phyloP scores from a whole-genome alignment of 2,329 filamentous ascomycete genomes.

The Monosporascus sp. region DNA sequence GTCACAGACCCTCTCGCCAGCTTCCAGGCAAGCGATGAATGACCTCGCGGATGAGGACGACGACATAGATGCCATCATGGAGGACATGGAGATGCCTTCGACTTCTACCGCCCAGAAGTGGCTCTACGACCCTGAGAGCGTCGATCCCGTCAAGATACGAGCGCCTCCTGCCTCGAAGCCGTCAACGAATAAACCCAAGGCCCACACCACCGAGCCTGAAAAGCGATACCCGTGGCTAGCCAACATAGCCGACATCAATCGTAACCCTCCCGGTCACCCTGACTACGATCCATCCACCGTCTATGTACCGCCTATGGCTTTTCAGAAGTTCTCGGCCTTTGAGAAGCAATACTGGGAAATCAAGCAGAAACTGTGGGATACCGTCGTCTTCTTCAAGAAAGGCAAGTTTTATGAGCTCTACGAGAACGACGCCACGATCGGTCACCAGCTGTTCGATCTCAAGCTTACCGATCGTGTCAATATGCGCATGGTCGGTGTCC shows the following conservation, averaged over 20 bases:
- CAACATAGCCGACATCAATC: conserved; percentile 77
- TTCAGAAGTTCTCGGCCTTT: conserved; percentile 81
- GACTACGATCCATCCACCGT: conserved; percentile 89
- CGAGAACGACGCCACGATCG: conserved; percentile 94
- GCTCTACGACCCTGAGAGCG: conserved; percentile 55
- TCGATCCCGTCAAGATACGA: conserved; percentile 27
- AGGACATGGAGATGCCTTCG: conserved; percentile 50
- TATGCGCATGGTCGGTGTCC: conserved; percentile 99
- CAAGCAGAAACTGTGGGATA: conserved; percentile 96
- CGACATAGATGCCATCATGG: conserved; percentile 50
- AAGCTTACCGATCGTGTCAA: conserved; percentile 98
- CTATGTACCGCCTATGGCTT: conserved; percentile 80
- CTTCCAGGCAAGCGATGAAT: conserved; percentile 26
- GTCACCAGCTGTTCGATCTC: conserved; percentile 92
- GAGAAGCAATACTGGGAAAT: conserved; percentile 99
- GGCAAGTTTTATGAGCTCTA: conserved; percentile 99
- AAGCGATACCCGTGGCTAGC: conserved; percentile 88
- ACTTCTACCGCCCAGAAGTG: conserved; percentile 77
- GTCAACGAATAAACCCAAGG: conserved; percentile 55
- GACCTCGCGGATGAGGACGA: conserved; percentile 37
- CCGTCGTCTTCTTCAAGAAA: conserved; percentile 99
- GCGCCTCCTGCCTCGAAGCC: conserved; percentile 18
- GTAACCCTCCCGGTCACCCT: conserved; percentile 69
- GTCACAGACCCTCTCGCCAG: conserved; percentile 48
- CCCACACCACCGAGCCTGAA: conserved; percentile 76